Conservation (phyloP, 495 filamentous ascomycete species). For the Aspergillus nidulans region DNA sequence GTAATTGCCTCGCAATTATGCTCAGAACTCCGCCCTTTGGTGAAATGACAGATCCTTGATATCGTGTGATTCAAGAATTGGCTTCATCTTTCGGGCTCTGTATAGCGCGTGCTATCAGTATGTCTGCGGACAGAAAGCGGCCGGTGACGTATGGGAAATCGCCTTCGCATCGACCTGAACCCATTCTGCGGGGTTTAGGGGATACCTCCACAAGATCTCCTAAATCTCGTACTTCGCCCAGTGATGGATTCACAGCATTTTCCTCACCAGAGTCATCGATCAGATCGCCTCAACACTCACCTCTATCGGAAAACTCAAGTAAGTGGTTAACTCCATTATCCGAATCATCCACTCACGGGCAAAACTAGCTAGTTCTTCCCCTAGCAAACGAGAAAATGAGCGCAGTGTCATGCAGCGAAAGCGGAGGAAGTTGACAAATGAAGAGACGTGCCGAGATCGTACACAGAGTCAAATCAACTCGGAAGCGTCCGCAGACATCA, state of each 20-base stretch:
- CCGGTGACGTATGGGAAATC: conserved; percentile 17
- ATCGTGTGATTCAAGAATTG: too few relatives aligned
- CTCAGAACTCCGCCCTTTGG: too few relatives aligned
- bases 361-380: not conserved
- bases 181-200: not conserved
- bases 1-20: too few relatives aligned
- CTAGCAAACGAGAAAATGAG: not conserved
- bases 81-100: not conserved
- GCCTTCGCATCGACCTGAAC: not conserved
- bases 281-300: not conserved
- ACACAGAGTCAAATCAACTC: not conserved
- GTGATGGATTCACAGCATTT: not conserved
- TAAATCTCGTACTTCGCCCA: not conserved
- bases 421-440: not conserved
- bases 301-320: not conserved
- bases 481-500: not conserved
- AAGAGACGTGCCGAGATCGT: not conserved
- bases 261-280: not conserved
- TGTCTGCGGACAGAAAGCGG: conserved; percentile 11
- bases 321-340: not conserved
- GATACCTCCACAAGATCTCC: not conserved
- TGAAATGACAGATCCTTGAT: too few relatives aligned
- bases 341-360: not conserved
- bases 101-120: not conserved
- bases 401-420: conserved; percentile 5